Conservation (phyloP, 768 basidiomycete genomes). For the Kockovaella imperatae region DNA sequence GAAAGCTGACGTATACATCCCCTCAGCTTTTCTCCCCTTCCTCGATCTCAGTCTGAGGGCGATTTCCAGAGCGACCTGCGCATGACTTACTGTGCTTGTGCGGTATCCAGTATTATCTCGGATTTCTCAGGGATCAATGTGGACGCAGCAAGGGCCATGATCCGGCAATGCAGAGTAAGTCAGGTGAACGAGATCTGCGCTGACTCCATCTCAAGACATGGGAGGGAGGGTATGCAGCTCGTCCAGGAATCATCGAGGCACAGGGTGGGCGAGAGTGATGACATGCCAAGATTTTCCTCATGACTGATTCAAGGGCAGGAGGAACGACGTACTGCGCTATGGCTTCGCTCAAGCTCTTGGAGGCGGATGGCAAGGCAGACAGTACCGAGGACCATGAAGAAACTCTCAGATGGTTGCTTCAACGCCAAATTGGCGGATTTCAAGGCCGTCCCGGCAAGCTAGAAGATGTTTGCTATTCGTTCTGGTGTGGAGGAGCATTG, state of each 20-base stretch:
- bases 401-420: conserved; percentile 69
- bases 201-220: conserved; percentile 55
- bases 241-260: conserved; percentile 65
- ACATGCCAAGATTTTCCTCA: neutral
- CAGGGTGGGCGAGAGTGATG: conserved; percentile 53
- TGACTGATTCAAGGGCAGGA: conserved; percentile 50
- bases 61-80: conserved; percentile 62
- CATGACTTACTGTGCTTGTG: conserved; percentile 79
- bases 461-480: conserved; percentile 90
- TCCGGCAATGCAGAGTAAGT: neutral
- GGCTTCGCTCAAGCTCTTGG: conserved; percentile 53
- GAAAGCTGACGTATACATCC: neutral
- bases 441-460: conserved; percentile 79
- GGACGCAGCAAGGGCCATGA: conserved; percentile 16
- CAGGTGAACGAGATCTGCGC: neutral
- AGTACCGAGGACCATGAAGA: conserved; percentile 46
- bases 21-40: conserved; percentile 42
- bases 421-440: conserved; percentile 78
- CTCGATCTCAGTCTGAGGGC: conserved; percentile 38
- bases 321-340: conserved; percentile 90
- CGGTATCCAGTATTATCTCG: conserved; percentile 62
- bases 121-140: conserved; percentile 72
- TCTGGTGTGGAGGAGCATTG: conserved; percentile 83
- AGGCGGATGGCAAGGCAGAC: conserved; percentile 13
- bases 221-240: conserved; percentile 86